Evolutionary conservation across 2,329 filamentous ascomycete species (phyloP).

Genomic region (Aspergillus neoniger): DNA sequence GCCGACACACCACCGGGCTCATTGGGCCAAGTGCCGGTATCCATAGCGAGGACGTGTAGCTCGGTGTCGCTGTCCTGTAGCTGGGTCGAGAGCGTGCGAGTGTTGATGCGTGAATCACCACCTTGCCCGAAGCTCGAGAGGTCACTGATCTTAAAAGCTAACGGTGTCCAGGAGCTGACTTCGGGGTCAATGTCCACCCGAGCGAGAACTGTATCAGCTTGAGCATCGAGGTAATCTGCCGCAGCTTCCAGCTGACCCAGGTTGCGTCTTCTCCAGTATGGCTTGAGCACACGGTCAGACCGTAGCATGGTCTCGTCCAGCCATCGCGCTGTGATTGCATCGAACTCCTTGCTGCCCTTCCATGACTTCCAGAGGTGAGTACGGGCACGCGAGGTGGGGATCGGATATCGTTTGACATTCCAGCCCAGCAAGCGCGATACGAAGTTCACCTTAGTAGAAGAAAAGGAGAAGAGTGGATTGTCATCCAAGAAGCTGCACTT

Average conservation of each 20-base stretch:
- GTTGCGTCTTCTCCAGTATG: slow-evolving; percentile 50
- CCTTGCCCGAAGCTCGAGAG: slow-evolving; percentile 54
- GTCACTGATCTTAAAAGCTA: slow-evolving; percentile 54
- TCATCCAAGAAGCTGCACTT: slow-evolving; percentile 49
- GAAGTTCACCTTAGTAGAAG: slow-evolving; percentile 32
- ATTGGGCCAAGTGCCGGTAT: slow-evolving; percentile 56
- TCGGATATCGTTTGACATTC: slow-evolving; percentile 34
- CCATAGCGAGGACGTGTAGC: slow-evolving; percentile 55
- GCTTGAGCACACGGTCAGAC: slow-evolving; percentile 45
- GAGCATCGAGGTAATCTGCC: slow-evolving; percentile 42
- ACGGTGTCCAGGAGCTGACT: slow-evolving; percentile 53
- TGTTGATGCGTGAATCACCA: slow-evolving; percentile 54
- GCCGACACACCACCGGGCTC: slow-evolving; percentile 57
- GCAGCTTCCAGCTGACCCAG: slow-evolving; percentile 46
- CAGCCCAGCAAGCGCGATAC: slow-evolving; percentile 32
- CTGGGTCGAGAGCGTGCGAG: slow-evolving; percentile 36
- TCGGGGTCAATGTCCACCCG: slow-evolving; percentile 54
- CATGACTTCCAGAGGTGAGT: slow-evolving; percentile 53
- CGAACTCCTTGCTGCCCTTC: slow-evolving; percentile 48
- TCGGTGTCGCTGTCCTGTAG: slow-evolving; percentile 48
- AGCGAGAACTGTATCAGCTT: slow-evolving; percentile 53
- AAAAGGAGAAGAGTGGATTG: slow-evolving; percentile 54
- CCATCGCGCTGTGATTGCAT: slow-evolving; percentile 52
- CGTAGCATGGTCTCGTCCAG: slow-evolving; percentile 53
- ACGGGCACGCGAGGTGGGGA: slow-evolving; percentile 50